Evolutionary conservation across 345 rosid species (phyloP).

Genomic region (Salix udensis): DNA sequence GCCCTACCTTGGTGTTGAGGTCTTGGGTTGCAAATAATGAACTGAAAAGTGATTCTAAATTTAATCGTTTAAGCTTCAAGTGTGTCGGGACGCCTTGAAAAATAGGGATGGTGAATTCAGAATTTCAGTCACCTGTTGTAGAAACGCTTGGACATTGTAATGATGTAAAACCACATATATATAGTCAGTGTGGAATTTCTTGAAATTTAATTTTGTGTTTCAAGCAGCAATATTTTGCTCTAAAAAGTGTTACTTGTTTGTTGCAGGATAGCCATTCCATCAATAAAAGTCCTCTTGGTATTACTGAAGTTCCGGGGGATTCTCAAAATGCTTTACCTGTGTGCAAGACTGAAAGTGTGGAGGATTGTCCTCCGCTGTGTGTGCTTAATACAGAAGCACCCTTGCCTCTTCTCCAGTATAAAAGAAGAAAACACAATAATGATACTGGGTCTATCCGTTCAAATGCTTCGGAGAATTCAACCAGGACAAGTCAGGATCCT

Average conservation of each 20-base stretch:
- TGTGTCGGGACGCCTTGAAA: not conserved
- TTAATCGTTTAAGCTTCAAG: not conserved
- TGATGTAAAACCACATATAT: too few species aligned
- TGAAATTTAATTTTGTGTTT: not conserved
- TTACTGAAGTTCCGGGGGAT: slow-evolving; percentile 38
- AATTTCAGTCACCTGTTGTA: too few species aligned
- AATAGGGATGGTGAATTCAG: not conserved
- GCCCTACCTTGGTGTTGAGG: not conserved
- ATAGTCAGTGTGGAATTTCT: not conserved
- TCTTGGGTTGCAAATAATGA: not conserved
- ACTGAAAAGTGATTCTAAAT: not conserved
- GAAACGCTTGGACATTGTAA: too few species aligned
- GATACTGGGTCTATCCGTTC: slow-evolving; percentile 43
- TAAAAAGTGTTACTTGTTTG: slow-evolving; percentile 9
- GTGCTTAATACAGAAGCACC: slow-evolving; percentile 57
- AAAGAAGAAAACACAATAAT: slow-evolving; percentile 54
- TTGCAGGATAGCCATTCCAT: slow-evolving; percentile 36
- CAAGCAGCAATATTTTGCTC: not conserved
- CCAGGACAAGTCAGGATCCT: slow-evolving; percentile 53
- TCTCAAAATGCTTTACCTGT: slow-evolving; percentile 23
- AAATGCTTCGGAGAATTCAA: slow-evolving; percentile 50
- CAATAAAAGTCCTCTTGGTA: slow-evolving; percentile 16
- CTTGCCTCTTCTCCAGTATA: slow-evolving; percentile 61
- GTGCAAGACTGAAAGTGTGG: slow-evolving; percentile 49
- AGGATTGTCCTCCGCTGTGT: slow-evolving; percentile 44